phyloP scores from a whole-genome alignment of 805 yeast genomes.

The Myxozyma neotropica region DNA sequence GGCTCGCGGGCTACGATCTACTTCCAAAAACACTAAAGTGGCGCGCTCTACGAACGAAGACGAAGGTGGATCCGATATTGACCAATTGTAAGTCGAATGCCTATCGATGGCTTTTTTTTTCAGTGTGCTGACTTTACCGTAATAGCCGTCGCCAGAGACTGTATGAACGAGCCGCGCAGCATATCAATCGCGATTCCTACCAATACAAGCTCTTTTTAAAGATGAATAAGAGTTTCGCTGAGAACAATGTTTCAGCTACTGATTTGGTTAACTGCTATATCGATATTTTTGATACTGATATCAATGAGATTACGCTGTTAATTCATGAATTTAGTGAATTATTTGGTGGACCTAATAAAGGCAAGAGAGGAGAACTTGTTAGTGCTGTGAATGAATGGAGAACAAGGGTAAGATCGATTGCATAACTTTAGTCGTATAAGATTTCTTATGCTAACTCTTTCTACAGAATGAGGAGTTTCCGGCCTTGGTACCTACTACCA shows the following conservation, averaged over 20 bases:
- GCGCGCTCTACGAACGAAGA: background rate
- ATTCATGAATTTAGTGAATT: slow-evolving; percentile 30
- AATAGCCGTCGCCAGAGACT: slow-evolving; percentile 24
- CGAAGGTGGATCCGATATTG: slow-evolving; percentile 4
- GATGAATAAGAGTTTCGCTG: slow-evolving; percentile 13
- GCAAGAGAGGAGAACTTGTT: slow-evolving; percentile 6
- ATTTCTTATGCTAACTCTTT: background rate
- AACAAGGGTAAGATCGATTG: background rate
- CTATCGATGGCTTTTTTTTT: background rate
- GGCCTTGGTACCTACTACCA: slow-evolving; percentile 6
- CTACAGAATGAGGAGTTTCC: slow-evolving; percentile 23
- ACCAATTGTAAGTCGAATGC: slow-evolving; percentile 5
- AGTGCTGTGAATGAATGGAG: slow-evolving; percentile 27
- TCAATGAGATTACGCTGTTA: slow-evolving; percentile 22
- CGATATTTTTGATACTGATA: slow-evolving; percentile 25
- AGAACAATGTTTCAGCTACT: slow-evolving; percentile 13
- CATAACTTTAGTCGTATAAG: background rate
- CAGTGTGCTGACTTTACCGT: background rate
- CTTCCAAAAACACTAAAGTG: background rate
- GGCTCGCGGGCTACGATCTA: background rate
- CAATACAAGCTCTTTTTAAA: slow-evolving; percentile 17
- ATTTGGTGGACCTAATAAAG: slow-evolving; percentile 1
- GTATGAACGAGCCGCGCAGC: slow-evolving; percentile 28
- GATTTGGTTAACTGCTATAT: slow-evolving; percentile 24
- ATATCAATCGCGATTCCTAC: slow-evolving; percentile 13